A percentile compares a stretch with the other conserved stretches of the same genome.
Evolutionary conservation across 176 grass and related monocot species (phyloP).

Genomic region (Rhynchospora pubera): DNA sequence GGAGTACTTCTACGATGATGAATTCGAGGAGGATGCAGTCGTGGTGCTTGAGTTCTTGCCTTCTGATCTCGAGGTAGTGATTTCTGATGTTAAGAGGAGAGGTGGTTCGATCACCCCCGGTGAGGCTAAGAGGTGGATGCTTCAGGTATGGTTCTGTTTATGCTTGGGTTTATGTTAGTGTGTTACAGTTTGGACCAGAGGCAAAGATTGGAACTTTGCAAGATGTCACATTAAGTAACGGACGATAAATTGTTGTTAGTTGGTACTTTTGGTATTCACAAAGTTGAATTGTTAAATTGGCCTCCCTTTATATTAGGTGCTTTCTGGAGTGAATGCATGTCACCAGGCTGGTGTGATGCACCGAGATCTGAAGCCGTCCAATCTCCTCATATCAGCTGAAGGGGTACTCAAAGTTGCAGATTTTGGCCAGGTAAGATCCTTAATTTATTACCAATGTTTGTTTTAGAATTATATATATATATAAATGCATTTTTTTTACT

Average conservation of each 20-base stretch:
- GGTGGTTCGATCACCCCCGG: constrained; percentile 22
- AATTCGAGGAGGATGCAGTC: constrained; percentile 66
- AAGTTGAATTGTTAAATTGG: background rate
- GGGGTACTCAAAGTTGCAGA: constrained; percentile 82
- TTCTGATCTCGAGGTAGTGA: constrained; percentile 45
- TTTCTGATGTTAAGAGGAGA: constrained; percentile 34
- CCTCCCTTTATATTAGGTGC: background rate
- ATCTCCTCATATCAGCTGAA: constrained; percentile 69
- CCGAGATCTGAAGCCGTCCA: constrained; percentile 84
- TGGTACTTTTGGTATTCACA: background rate
- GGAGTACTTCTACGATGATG: constrained; percentile 62
- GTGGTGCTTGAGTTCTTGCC: constrained; percentile 85
- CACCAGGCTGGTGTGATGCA: constrained; percentile 63
- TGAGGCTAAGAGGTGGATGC: constrained; percentile 77
- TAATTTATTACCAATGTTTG: background rate
- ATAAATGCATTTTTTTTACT: background rate
- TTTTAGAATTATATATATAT: background rate
- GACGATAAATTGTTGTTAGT: background rate
- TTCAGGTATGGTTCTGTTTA: constrained; percentile 40
- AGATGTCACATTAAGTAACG: background rate
- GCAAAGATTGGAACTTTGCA: background rate
- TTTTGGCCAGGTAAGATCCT: constrained; percentile 71
- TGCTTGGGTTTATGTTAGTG: background rate
- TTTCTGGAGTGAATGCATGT: constrained; percentile 63
- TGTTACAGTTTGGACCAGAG: background rate